phyloP scores from a whole-genome alignment of 2,329 filamentous ascomycete species.

The Cladophialophora immunda region DNA sequence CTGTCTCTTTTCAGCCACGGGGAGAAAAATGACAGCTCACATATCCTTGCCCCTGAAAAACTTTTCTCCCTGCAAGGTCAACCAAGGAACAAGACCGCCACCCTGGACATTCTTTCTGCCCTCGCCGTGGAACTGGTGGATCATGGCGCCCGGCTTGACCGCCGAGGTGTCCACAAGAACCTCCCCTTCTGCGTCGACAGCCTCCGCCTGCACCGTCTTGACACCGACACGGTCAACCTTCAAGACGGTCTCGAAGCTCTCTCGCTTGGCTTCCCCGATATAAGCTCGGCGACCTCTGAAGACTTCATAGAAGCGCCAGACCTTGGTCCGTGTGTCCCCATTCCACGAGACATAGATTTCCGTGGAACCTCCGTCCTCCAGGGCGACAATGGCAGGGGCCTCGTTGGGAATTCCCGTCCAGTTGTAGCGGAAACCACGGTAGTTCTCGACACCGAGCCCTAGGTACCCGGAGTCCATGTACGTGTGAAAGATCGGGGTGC shows the following conservation, averaged over 20 bases:
- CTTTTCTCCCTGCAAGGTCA: constrained; percentile 22
- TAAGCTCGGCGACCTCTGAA: constrained; percentile 16
- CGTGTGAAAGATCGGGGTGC: constrained; percentile 44
- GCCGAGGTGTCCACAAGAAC: constrained; percentile 40
- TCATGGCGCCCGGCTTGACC: constrained; percentile 22
- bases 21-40: not conserved
- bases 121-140: constrained; percentile 21
- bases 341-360: constrained; percentile 66
- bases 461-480: constrained; percentile 49
- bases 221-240: constrained; percentile 40
- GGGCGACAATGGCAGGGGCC: constrained; percentile 49
- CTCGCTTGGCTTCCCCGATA: constrained; percentile 43
- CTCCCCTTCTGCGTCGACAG: constrained; percentile 42
- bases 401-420: constrained; percentile 51
- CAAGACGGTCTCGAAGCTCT: constrained; percentile 45
- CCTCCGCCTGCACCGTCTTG: constrained; percentile 53
- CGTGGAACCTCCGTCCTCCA: constrained; percentile 44
- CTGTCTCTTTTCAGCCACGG: not conserved
- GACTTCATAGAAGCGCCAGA: constrained; percentile 60
- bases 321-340: constrained; percentile 57
- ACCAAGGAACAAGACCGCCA: constrained; percentile 26
- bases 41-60: constrained; percentile 24
- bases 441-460: constrained; percentile 47
- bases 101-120: not conserved
- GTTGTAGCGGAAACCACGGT: constrained; percentile 51